Conservation (phyloP, 164 flowering plant genomes). For the Macadamia integrifolia region DNA sequence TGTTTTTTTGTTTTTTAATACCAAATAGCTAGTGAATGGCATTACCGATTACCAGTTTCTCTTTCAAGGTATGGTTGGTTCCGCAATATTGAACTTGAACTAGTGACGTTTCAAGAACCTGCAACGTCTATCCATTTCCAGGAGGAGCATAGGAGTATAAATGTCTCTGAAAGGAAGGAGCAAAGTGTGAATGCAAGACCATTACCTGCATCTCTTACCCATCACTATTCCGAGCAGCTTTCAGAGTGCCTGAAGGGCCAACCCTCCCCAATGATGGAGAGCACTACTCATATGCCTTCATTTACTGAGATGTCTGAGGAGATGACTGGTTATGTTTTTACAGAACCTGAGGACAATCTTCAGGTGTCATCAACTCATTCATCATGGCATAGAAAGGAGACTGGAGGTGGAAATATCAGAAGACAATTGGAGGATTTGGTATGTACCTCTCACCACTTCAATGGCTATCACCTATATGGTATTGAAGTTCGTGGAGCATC, state of each 20-base stretch:
- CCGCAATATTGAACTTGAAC: constrained; percentile 29
- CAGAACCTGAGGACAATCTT: constrained; percentile 14
- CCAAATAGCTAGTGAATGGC: too few relatives aligned
- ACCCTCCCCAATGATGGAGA: constrained; percentile 16
- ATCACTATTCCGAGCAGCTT: constrained; percentile 19
- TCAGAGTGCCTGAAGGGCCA: constrained; percentile 16
- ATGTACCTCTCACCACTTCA: constrained; percentile 10
- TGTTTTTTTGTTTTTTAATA: neutral
- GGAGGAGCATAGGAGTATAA: constrained; percentile 14
- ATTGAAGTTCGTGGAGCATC: too few relatives aligned
- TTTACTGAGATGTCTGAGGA: constrained; percentile 17
- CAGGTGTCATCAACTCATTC: constrained; percentile 14
- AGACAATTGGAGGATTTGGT: constrained; percentile 41
- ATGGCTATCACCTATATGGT: neutral
- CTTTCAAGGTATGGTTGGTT: constrained; percentile 92
- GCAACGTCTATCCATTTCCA: constrained; percentile 14
- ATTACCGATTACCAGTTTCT: constrained; percentile 4
- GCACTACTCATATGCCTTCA: constrained; percentile 8
- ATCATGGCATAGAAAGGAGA: constrained; percentile 23
- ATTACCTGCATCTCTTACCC: constrained; percentile 12
- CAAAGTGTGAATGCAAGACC: constrained; percentile 15
- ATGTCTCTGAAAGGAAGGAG: constrained; percentile 19
- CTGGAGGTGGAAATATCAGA: constrained; percentile 11
- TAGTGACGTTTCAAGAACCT: constrained; percentile 22
- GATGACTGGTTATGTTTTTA: constrained; percentile 7